These are phyloP conservation scores for Mycothermus thermophilus DNA, from an alignment of 495 filamentous ascomycete genomes.

Conservation along the genomic window DNA sequence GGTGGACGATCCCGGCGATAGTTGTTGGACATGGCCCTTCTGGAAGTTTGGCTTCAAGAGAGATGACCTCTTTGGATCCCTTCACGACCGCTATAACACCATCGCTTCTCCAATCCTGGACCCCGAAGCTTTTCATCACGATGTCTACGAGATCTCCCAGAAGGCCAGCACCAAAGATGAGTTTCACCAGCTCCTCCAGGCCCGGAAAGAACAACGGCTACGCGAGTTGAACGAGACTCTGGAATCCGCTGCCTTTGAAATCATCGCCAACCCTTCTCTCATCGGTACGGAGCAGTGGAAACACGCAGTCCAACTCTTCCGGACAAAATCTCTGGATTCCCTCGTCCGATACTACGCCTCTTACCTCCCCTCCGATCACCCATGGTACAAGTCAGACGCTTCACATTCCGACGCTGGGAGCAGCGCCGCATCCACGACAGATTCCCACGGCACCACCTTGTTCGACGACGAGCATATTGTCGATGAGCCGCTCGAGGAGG, in stretches of 20 bases:
- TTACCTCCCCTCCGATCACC: conserved; percentile 33
- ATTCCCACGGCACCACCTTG: conserved; percentile 20
- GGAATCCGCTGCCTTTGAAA: conserved; percentile 36
- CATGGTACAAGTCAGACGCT: conserved; percentile 19
- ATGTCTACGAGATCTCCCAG: conserved; percentile 33
- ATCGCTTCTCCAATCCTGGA: conserved; percentile 23
- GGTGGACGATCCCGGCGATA: conserved; percentile 31
- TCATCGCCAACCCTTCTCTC: conserved; percentile 35
- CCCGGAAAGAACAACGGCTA: conserved; percentile 33
- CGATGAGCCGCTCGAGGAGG: conserved; percentile 29
- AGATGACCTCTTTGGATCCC: conserved; percentile 25
- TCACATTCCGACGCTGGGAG: conserved; percentile 17
- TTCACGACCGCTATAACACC: conserved; percentile 31
- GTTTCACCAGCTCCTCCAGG: conserved; percentile 31
- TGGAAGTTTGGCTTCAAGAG: conserved; percentile 36
- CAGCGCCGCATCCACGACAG: conserved; percentile 11
- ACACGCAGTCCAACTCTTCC: conserved; percentile 36
- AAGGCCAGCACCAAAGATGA: conserved; percentile 27
- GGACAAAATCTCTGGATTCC: conserved; percentile 37
- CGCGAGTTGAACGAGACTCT: conserved; percentile 33
- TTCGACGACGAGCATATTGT: conserved; percentile 23
- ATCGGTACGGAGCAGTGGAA: conserved; percentile 39
- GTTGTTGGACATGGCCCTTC: conserved; percentile 30
- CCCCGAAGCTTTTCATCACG: conserved; percentile 29
- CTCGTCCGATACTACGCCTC: conserved; percentile 37